Evolutionary conservation across 2,329 filamentous ascomycete species (phyloP), one percentile per base, ranked within the genome.

Genomic region (Tolypocladium nubicola): DNA sequence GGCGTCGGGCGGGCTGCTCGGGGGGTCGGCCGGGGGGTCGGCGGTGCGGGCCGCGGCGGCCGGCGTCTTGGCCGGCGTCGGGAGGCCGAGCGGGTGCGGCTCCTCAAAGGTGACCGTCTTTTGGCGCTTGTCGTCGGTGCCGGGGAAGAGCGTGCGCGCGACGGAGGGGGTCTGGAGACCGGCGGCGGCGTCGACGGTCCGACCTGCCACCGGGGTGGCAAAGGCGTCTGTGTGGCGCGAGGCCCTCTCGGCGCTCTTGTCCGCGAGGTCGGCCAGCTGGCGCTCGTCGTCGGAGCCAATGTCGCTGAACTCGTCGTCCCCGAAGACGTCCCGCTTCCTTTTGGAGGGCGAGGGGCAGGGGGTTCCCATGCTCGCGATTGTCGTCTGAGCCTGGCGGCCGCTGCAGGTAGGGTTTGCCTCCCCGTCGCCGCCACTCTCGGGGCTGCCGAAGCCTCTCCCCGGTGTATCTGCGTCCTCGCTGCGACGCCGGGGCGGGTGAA

Each of bases 261-360:
- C 73, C 4, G 70, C 64, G 23, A 72, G 64, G n/a, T 60, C 63
- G 23, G 63, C 67, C 58, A 77, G 65, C 58, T 74, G 62, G 33
- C 66, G 63, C 59, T 74, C 75, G 47, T 72, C 71, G n/a, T 76
- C 73, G 9, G 73, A 71, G 19, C 66, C 68, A 4, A 73, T 39
- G 16, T 72, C 73, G 37, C 65, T 67, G 21, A 71, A 67, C 1
- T 68, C 66, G 40, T 66, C 67, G 30, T 40, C 26, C n/a, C 55
- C 59, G 52, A 66, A 61, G 7, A 56, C 60, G 37, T 63, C 60
- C 4, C 68, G 61, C 64, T 68, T 69, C 40, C 69, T 62, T 59
- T 71, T 75, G 61, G 59, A 43, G 30, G 56, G 30, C 37, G 40
- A 37, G n/a, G 54, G 58, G 21, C 37, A 40, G 30, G 43, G 60